Evolutionary conservation across 176 grass and related monocot genomes (phyloP).

Genomic region (Musa schizocarpa): DNA sequence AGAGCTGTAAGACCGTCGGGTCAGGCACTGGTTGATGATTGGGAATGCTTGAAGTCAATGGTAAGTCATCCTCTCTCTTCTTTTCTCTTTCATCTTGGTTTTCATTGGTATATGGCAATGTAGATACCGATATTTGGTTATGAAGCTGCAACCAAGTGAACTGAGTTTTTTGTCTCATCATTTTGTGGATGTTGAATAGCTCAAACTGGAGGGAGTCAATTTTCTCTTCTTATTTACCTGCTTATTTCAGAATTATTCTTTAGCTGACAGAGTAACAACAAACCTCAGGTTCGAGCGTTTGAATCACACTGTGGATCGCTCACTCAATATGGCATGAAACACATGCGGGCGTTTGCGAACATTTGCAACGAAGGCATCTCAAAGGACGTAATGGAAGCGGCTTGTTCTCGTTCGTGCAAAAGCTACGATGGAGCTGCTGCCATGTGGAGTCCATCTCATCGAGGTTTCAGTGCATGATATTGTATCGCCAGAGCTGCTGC

Average conservation of each 20-base stretch:
- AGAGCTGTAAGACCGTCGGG: slow-evolving; percentile 34
- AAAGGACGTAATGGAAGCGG: slow-evolving; percentile 38
- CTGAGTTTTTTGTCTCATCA: too few species aligned
- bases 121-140: too few species aligned
- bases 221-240: too few species aligned
- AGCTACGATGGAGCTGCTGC: slow-evolving; percentile 24
- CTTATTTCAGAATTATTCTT: not conserved
- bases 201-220: too few species aligned
- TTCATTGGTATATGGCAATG: too few species aligned
- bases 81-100: not conserved
- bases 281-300: slow-evolving; percentile 47
- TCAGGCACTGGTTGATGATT: slow-evolving; percentile 68
- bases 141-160: too few species aligned
- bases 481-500: not conserved
- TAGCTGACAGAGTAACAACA: not conserved
- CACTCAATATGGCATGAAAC: slow-evolving; percentile 88
- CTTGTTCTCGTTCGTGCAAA: slow-evolving; percentile 36
- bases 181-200: too few species aligned
- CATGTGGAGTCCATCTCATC: slow-evolving; percentile 43
- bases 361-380: slow-evolving; percentile 62
- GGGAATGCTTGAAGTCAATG: slow-evolving; percentile 81
- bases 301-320: slow-evolving; percentile 67
- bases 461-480: slow-evolving; percentile 55
- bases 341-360: slow-evolving; percentile 79
- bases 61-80: slow-evolving; percentile 24